Evolutionary conservation across 2,329 filamentous ascomycete species (phyloP), one percentile per base, ranked within the genome.

Genomic region (Aspergillus alliaceus): DNA sequence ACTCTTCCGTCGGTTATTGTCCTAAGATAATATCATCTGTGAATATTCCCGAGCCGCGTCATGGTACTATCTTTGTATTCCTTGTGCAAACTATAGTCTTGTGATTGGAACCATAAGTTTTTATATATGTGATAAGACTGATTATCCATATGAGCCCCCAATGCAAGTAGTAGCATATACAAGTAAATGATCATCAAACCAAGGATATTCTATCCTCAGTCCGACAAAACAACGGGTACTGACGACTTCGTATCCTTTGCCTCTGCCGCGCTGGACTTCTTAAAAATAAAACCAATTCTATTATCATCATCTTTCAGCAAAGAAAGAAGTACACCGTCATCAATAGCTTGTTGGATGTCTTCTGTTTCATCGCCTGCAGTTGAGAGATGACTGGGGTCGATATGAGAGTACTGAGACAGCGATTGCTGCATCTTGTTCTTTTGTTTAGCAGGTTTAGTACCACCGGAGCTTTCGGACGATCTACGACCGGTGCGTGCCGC

Each of bases 321-420:
- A 6, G 71, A 65, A 8, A 75, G 59, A 8, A 77, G 65, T 1
- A 72, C 67, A 56, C 66, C 61, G 8, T 74, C 72, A 53, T 71
- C 70, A n/a, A 72, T 37, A n/a, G 63, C 61, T n/a, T 65, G 60
- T 22, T 60, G 58, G 24, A 71, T 35, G 12, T 62, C 61, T 24
- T 63, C 61, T 18, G 57, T 54, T 14, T 62, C 58, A 15, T 65
- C 60, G 1, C 48, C 35, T 14, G 55, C 52, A 3, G 35, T 18
- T 1, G 54, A 56, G 11, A 77, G 60, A 29, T 70, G 56, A 9
- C 66, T 58, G 5, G 77, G 75, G 51, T 79, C 72, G 25, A 80
- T 72, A 54, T 80, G 77, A 12, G 67, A 58, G 59, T 78, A 80
- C 25, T 75, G 72, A 40, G 78, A 72, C 22, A 80, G 68, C 37